phyloP scores from a whole-genome alignment of 2,329 filamentous ascomycete species.

The Neofusicoccum kwambonambiense region DNA sequence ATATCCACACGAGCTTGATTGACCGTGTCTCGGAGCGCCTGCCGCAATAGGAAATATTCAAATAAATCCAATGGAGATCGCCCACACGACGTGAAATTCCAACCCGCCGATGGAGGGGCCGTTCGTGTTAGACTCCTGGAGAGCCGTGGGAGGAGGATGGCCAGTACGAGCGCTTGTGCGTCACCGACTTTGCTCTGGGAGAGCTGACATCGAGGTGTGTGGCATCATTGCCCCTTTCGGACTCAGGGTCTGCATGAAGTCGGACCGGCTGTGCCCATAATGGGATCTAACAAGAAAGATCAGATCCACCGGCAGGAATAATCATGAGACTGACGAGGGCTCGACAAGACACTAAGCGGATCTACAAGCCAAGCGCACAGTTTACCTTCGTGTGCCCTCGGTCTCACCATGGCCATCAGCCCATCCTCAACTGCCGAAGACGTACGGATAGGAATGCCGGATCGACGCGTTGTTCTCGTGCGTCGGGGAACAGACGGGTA shows the following conservation, averaged over 20 bases:
- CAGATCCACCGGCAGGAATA: not conserved
- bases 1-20: conserved; percentile 4
- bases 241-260: not conserved
- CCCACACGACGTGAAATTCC: not conserved
- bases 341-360: not conserved
- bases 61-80: not conserved
- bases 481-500: not conserved
- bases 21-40: conserved; percentile 9
- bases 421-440: not conserved
- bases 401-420: not conserved
- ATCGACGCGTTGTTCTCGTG: not conserved
- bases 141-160: not conserved
- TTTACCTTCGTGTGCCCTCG: not conserved
- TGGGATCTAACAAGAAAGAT: not conserved
- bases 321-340: no score
- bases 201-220: not conserved
- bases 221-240: not conserved
- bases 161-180: not conserved
- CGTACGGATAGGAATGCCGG: not conserved
- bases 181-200: not conserved
- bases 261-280: not conserved
- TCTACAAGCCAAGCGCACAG: not conserved
- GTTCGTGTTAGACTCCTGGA: not conserved
- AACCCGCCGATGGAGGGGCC: not conserved
- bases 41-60: not conserved